Evolutionary conservation across 805 yeast genomes (phyloP).

Genomic region (Jamesozyma jinghongensis): DNA sequence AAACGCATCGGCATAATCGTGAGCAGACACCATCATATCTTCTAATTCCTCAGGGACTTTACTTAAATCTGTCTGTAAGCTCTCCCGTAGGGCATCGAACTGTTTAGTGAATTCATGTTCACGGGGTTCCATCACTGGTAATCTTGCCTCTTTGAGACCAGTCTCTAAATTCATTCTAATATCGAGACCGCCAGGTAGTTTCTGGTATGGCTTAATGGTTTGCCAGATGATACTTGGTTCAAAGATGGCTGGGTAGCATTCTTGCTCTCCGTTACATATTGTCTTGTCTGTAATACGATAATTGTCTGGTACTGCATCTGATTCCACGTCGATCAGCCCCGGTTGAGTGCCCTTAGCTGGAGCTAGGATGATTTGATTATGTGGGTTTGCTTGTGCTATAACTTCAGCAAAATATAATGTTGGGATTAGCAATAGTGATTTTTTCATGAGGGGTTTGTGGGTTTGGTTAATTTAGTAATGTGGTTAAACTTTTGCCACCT

Average conservation of each 20-base stretch:
- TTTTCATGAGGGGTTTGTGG: too few species aligned
- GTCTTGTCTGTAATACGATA: not conserved
- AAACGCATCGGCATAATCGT: constrained; percentile 55
- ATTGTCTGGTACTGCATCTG: not conserved
- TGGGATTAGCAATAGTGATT: not conserved
- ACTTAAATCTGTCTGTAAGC: constrained; percentile 3
- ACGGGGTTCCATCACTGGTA: constrained; percentile 13
- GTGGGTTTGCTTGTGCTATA: not conserved
- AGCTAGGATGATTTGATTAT: constrained; percentile 2
- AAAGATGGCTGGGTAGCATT: constrained; percentile 59
- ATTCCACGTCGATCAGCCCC: too few species aligned
- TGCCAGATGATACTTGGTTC: constrained; percentile 64
- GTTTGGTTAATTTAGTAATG: too few species aligned
- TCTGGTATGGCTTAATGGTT: constrained; percentile 57
- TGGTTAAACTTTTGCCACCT: too few species aligned
- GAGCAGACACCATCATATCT: constrained; percentile 50
- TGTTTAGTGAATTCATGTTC: constrained; percentile 24
- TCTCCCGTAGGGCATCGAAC: constrained; percentile 24
- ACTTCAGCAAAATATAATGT: not conserved
- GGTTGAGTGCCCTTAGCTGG: not conserved
- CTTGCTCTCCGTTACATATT: constrained; percentile 12
- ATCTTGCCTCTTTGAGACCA: constrained; percentile 58
- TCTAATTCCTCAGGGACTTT: constrained; percentile 19
- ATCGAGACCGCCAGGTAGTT: constrained; percentile 68
- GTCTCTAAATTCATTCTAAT: constrained; percentile 69